Base-by-base conservation (phyloP, 257 asterid genomes). In the Cinchona pubescens region DNA sequence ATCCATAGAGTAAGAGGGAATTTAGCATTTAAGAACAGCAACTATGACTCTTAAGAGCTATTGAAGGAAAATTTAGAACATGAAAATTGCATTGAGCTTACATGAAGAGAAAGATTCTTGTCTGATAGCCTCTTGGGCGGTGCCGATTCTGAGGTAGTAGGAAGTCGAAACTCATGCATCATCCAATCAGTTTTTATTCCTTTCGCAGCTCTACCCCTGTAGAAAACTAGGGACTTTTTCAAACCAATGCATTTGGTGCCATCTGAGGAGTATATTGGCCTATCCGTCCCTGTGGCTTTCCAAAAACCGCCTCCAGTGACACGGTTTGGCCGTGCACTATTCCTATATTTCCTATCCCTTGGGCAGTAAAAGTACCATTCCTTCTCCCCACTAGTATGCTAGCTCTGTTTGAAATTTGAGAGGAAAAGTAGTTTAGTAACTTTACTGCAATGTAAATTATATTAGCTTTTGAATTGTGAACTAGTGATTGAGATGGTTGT, bases 361-460 rank as follows among this genome's bases (percentile, higher is more conserved):
- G 94, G 92, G 66, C 96, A 90, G 85, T 89, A 89, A 83, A 91
- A 91, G 79, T 91, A 91, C 90, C 96, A 89, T 25, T 91, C 96
- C 61, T 89, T 91, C 84, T 91, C 96, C 51, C 96, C 96, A 9
- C 85, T 83, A 0, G 94, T n/a, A 65, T 56, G 89, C 89, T 60
- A 89, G 34, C 67, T 85, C 96, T 91, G 75, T 63, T 72, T 27
- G 5, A 69, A 62, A 49, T 35, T 43, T 16, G 27, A 34, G 29
- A 71, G 48, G 25, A n/a, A 43, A 34, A 70, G 8, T 32, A 49
- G 12, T 35, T 34, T 37, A 42, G 34, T 21, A 21, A 60, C 58
- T 60, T 71, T 27, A 5, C 55, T 4, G 46, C 46, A 34, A 32
- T 16, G 14, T 10, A 34, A 23, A 14, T 27, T 46, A 14, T 25